Percentiles rank a stretch among this genome's conserved stretches.
Conservation (phyloP, 192 early-diverging fungal species). For the Phlyctochytrium arcticum region DNA sequence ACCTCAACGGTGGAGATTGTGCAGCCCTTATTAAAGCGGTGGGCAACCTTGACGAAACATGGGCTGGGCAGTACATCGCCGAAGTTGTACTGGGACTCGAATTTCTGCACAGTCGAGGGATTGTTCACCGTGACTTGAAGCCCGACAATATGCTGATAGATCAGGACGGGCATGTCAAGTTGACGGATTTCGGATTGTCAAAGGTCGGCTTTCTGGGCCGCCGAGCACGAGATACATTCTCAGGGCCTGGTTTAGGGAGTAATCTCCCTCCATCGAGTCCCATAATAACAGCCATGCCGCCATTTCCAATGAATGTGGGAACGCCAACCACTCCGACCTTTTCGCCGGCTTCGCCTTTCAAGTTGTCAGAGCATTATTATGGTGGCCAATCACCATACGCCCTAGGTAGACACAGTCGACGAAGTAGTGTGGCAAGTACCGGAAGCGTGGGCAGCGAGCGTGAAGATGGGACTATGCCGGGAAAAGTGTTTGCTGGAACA, state of each 20-base stretch:
- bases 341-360: slow-evolving; percentile 21
- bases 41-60: slow-evolving; percentile 69
- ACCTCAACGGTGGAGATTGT: slow-evolving; percentile 85
- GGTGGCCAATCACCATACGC: neutral
- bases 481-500: slow-evolving; percentile 72
- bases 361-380: slow-evolving; percentile 13
- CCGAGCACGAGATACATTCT: slow-evolving; percentile 44
- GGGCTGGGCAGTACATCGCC: slow-evolving; percentile 80
- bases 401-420: slow-evolving; percentile 13
- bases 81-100: slow-evolving; percentile 79
- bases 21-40: slow-evolving; percentile 76
- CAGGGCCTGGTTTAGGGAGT: neutral
- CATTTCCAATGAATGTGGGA: slow-evolving; percentile 9
- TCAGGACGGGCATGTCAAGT: slow-evolving; percentile 76
- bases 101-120: slow-evolving; percentile 71
- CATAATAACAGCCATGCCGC: neutral
- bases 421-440: slow-evolving; percentile 8
- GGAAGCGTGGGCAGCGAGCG: slow-evolving; percentile 13
- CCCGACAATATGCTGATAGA: slow-evolving; percentile 85
- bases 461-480: neutral
- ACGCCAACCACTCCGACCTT: slow-evolving; percentile 20
- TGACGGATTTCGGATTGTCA: slow-evolving; percentile 86
- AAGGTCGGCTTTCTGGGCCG: slow-evolving; percentile 79
- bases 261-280: neutral
- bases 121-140: slow-evolving; percentile 85